These are phyloP conservation scores for Fusarium sp. DNA, from an alignment of 2,329 filamentous ascomycete species.

Conservation along the genomic window DNA sequence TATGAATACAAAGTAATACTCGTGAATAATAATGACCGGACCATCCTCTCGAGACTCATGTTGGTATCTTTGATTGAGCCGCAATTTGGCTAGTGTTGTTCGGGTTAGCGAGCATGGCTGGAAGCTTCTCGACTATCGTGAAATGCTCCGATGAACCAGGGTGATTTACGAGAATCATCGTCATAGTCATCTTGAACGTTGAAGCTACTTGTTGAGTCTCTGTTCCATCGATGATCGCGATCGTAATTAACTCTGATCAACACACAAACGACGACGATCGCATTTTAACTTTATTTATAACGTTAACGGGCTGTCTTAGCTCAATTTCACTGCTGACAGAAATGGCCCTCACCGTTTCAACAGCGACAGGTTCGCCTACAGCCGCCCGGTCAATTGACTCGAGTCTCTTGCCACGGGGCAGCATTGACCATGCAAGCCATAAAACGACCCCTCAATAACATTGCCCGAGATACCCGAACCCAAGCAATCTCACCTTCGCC, in stretches of 20 bases:
- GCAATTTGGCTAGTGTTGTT: neutral
- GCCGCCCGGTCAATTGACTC: neutral
- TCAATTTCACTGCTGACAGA: too few species aligned
- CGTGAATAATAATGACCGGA: rapidly evolving
- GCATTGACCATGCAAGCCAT: neutral
- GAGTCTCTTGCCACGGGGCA: neutral
- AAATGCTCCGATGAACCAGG: neutral
- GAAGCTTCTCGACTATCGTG: neutral
- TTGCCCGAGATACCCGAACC: constrained; percentile 1
- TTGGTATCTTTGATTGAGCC: neutral
- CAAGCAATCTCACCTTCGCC: neutral
- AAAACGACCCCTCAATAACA: neutral
- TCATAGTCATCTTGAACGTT: too few species aligned
- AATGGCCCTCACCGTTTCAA: neutral
- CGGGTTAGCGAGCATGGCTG: neutral
- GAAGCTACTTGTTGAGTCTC: too few species aligned
- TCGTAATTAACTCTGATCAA: neutral
- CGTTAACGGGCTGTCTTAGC: neutral
- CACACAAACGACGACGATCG: neutral
- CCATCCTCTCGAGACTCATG: rapidly evolving
- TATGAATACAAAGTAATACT: rapidly evolving
- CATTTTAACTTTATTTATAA: neutral
- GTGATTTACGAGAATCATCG: too few species aligned
- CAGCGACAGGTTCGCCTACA: rapidly evolving
- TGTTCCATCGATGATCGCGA: too few species aligned